Conservation (phyloP, 2,329 filamentous ascomycete genomes). For the Ophiosphaerella korrae region DNA sequence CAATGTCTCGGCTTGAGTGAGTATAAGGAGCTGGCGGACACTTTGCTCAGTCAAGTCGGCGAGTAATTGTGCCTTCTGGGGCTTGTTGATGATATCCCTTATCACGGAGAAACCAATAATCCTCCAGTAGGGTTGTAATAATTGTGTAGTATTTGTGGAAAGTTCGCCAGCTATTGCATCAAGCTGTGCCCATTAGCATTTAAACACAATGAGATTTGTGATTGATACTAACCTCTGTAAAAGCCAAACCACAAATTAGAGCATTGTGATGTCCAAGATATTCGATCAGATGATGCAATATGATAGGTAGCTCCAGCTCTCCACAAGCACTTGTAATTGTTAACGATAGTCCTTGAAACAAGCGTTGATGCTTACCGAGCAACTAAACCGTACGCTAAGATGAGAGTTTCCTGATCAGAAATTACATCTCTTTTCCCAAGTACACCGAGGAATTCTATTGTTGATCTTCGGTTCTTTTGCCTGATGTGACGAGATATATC, state of each 20-base stretch:
- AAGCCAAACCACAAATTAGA: slow-evolving; percentile 79
- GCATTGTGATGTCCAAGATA: slow-evolving; percentile 84
- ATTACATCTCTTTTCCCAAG: slow-evolving; percentile 72
- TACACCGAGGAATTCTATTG: slow-evolving; percentile 71
- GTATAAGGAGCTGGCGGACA: slow-evolving; percentile 72
- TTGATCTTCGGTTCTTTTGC: slow-evolving; percentile 69
- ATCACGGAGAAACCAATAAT: slow-evolving; percentile 81
- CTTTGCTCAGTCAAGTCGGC: slow-evolving; percentile 81
- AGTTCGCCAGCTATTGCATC: slow-evolving; percentile 72
- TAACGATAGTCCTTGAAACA: slow-evolving; percentile 5
- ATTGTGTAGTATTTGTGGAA: slow-evolving; percentile 64
- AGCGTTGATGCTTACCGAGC: slow-evolving; percentile 61
- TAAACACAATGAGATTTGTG: not conserved
- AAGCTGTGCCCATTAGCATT: slow-evolving; percentile 53
- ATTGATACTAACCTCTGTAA: slow-evolving; percentile 67
- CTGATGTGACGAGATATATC: slow-evolving; percentile 55
- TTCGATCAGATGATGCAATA: slow-evolving; percentile 81
- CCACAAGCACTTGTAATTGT: slow-evolving; percentile 62
- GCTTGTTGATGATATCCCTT: slow-evolving; percentile 77
- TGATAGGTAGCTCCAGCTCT: slow-evolving; percentile 84
- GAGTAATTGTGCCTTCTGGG: slow-evolving; percentile 80
- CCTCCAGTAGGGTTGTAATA: slow-evolving; percentile 89
- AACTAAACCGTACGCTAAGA: slow-evolving; percentile 84
- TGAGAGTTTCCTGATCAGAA: slow-evolving; percentile 78
- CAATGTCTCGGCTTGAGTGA: slow-evolving; percentile 80